Evolutionary conservation across 306 rosid species (phyloP), one percentile per base, ranked within the genome.

Genomic region (Cicer bijugum): DNA sequence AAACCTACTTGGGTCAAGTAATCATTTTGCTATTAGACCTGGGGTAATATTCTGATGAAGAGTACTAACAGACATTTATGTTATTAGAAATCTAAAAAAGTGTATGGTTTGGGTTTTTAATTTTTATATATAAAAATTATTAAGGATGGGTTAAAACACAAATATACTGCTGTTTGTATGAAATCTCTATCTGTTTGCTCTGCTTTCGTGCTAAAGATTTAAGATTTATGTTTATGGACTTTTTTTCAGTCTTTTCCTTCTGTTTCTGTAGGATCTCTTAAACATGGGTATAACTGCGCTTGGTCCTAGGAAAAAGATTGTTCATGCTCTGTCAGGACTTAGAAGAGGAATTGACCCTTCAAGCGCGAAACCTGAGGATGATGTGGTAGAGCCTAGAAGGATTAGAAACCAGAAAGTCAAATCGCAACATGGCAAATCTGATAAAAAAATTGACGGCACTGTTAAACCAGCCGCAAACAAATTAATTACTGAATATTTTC

Each of bases 281-380:
- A 75, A 80, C 77, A 88, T 93, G 74, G 97, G 98, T 48, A 80
- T 93, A 63, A 75, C 87, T 60, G 91, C 94, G 59, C 91, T 93
- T 76, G 98, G 98, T 60, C 97, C 98, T 12, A 87, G 97, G 58
- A 93, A 90, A 86, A 91, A 91, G 88, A 89, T 93, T 76, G 79
- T 77, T 19, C 94, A 76, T 74, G 91, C 91, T 12, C 72, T 93
- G 45, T 72, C 78, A 66, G 91, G 86, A 71, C 92, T 86, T 76
- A 80, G 94, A 87, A 86, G 82, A 69, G 91, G 80, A 60, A 43
- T 39, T 73, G 68, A 15, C 44, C 14, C 59, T 68, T 67, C 81
- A 39, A 69, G 59, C 17, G 89, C 82, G 55, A 84, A 70, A 44
- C 69, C 61, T 4, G 78, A 46, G 64, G 77, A 70, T 58, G 81